Conservation (phyloP, 768 basidiomycete genomes). For the Cyathus striatus region DNA sequence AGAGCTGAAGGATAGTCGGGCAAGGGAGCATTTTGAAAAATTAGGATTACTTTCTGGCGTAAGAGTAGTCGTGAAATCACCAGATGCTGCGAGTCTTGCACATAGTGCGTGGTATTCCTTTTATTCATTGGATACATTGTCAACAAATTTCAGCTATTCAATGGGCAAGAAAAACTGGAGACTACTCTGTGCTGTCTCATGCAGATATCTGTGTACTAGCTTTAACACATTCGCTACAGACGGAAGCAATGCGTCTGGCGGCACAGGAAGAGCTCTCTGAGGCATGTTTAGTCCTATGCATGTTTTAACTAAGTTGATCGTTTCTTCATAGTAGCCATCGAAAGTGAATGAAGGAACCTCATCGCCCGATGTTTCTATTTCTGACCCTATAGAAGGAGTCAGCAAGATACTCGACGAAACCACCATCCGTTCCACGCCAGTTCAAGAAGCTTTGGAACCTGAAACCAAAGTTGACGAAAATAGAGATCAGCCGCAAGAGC, state of each 20-base stretch:
- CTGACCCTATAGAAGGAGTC: background rate
- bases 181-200: conserved; percentile 87
- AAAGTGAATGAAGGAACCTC: background rate
- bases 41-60: conserved; percentile 75
- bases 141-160: conserved; percentile 60
- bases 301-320: background rate
- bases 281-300: background rate
- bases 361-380: background rate
- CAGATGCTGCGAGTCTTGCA: conserved; percentile 64
- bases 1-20: conserved; percentile 86
- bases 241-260: conserved; percentile 33
- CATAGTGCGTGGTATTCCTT: conserved; percentile 37
- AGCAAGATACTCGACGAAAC: background rate
- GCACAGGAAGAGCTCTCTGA: conserved; percentile 9
- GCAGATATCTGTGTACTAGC: conserved; percentile 91
- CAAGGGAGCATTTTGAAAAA: conserved; percentile 80
- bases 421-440: no score
- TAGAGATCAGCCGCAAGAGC: conserved; percentile 23
- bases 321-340: background rate
- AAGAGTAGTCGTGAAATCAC: conserved; percentile 62
- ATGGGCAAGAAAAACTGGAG: conserved; percentile 93
- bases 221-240: conserved; percentile 74
- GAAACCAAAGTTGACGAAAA: conserved; percentile 9
- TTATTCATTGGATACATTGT: background rate
- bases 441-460: background rate